A percentile compares a stretch with the other conserved stretches of the same genome.
Conservation (phyloP, 208 protist genomes). For the Trypanosoma platydactyli region DNA sequence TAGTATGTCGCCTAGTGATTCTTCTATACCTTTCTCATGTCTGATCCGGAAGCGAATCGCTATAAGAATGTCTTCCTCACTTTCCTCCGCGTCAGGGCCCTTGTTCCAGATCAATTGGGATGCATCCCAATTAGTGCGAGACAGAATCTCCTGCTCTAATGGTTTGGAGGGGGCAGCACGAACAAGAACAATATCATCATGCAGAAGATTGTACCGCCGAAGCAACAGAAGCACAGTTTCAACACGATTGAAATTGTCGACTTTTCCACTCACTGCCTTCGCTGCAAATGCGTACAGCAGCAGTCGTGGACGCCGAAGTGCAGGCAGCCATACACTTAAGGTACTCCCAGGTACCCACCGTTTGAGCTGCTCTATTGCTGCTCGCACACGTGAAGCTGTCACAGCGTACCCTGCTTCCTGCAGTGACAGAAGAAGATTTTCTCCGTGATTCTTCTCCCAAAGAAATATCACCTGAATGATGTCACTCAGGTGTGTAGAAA, state of each 20-base stretch:
- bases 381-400: not conserved
- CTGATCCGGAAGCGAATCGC: constrained; percentile 38
- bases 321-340: constrained; percentile 62
- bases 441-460: constrained; percentile 20
- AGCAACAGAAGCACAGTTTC: constrained; percentile 60
- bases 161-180: constrained; percentile 54
- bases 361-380: not conserved
- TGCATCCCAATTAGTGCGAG: constrained; percentile 38
- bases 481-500: not conserved
- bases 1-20: constrained; percentile 4
- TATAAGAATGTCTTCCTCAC: constrained; percentile 35
- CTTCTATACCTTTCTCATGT: not conserved
- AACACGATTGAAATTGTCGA: constrained; percentile 17
- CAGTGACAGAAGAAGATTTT: constrained; percentile 5
- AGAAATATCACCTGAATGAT: constrained; percentile 14
- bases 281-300: constrained; percentile 34
- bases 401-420: not conserved
- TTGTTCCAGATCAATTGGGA: constrained; percentile 22
- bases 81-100: constrained; percentile 1
- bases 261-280: constrained; percentile 14
- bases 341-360: constrained; percentile 22
- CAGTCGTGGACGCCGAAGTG: constrained; percentile 49
- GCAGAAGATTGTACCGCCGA: constrained; percentile 48
- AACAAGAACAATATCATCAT: constrained; percentile 59
- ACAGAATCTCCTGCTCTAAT: constrained; percentile 43